Base-by-base conservation (phyloP, 345 rosid genomes). In the Hibiscus trionum region DNA sequence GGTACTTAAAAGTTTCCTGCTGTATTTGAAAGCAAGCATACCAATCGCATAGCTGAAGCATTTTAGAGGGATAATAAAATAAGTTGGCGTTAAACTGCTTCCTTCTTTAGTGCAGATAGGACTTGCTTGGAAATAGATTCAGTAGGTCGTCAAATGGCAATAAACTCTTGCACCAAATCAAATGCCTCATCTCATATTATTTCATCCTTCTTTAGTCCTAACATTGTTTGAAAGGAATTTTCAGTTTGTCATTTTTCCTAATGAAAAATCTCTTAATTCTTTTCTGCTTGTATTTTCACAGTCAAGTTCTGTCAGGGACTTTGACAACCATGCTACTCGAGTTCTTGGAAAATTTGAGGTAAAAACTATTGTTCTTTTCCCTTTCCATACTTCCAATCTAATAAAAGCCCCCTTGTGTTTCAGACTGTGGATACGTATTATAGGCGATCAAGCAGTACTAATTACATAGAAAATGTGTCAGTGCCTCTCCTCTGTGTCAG, bases 401-500 rank as follows among this genome's bases (percentile, higher is more conserved):
- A 72, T 19, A 11, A 59, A 33, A 37, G 14, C 1, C 19, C 27
- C 73, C 69, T 57, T 79, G 26, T 52, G 73, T 63, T 72, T 44
- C 87, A 93, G 97, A 91, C 97, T 17, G 94, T 83, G 58, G 98
- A 93, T 78, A 85, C 93, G 11, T 93, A 83, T 76, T 93, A 93
- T 73, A 85, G 98, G 77, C 84, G 73, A 59, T 86, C 90, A 78
- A 93, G 97, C 85, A 87, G 98, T 78, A 69, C 88, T 7, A 71
- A 69, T 59, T 90, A 87, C 75, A 75, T 93, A 10, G 84, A 78
- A 72, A 87, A 79, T 29, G 96, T 93, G 52, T 82, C 90, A 1
- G 86, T 91, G 52, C 98, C 97, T 27, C 71, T 90, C 59, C 91
- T 91, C 55, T 91, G 97, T 72, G 79, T 91, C 77, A 91, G 91